phyloP scores from a whole-genome alignment of 371 early-diverging fungal genomes.

The Globomyces sp. region DNA sequence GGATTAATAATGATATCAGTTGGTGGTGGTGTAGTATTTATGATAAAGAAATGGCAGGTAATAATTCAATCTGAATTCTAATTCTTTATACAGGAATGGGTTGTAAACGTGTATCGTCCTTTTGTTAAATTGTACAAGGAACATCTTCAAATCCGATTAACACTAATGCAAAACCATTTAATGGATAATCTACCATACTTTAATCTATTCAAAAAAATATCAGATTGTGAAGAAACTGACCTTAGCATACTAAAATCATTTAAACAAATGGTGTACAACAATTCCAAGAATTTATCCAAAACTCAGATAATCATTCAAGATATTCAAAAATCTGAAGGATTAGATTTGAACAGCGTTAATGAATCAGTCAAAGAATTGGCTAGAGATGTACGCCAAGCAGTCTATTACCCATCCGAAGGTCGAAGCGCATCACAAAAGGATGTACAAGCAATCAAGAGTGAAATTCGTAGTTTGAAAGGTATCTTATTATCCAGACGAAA shows the following conservation, averaged over 20 bases:
- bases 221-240: conserved; percentile 11
- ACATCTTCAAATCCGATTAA: not conserved
- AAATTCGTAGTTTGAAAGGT: conserved; percentile 26
- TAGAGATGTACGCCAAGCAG: conserved; percentile 4
- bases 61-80: not conserved
- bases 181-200: not conserved
- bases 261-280: conserved; percentile 5
- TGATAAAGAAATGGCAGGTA: too few relatives aligned
- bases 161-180: not conserved
- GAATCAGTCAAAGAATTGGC: not conserved
- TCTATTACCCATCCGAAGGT: conserved; percentile 1
- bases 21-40: too few relatives aligned
- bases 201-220: not conserved
- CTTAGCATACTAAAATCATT: conserved; percentile 5
- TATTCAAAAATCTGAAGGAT: not conserved
- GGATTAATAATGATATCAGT: too few relatives aligned
- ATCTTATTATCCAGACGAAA: conserved; percentile 21
- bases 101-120: not conserved
- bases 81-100: conserved; percentile 5
- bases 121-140: conserved; percentile 1
- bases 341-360: not conserved
- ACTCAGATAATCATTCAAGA: not conserved
- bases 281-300: conserved; percentile 5
- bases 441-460: conserved; percentile 13
- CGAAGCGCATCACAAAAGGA: not conserved